Evolutionary conservation across 768 basidiomycete genomes (phyloP).

Genomic region (Mycena indigotica): DNA sequence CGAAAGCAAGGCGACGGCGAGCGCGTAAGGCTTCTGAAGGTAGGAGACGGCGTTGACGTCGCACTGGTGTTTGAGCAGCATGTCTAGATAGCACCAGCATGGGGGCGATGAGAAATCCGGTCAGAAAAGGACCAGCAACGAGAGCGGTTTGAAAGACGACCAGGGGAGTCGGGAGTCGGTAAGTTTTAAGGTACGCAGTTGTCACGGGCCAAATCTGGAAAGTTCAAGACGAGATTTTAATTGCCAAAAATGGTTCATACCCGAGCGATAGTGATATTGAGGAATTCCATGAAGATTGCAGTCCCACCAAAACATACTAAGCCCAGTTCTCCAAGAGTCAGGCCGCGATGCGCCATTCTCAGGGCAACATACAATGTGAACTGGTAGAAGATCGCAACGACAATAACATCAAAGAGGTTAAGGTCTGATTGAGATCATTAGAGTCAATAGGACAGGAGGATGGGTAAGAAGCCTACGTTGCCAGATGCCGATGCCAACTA

Average conservation of each 20-base stretch:
- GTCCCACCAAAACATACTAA: conserved; percentile 89
- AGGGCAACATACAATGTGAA: conserved; percentile 88
- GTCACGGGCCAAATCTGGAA: conserved; percentile 75
- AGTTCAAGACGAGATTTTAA: conserved; percentile 2
- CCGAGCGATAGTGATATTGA: conserved; percentile 80
- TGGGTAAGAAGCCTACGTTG: conserved; percentile 53
- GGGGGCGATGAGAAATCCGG: conserved; percentile 67
- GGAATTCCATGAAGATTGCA: conserved; percentile 80
- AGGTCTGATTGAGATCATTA: conserved; percentile 54
- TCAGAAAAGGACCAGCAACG: conserved; percentile 87
- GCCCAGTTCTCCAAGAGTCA: conserved; percentile 92
- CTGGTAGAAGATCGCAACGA: conserved; percentile 83
- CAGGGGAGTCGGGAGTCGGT: conserved; percentile 88
- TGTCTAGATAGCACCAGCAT: conserved; percentile 54
- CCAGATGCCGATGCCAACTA: conserved; percentile 59
- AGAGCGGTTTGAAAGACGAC: conserved; percentile 91
- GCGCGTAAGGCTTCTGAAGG: conserved; percentile 84
- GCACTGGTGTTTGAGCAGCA: conserved; percentile 67
- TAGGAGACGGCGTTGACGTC: conserved; percentile 50
- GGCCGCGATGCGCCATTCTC: conserved; percentile 89
- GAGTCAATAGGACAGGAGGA: conserved; percentile 2
- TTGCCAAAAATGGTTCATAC: conserved; percentile 45
- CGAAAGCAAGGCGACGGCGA: conserved; percentile 79
- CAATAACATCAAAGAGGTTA: conserved; percentile 70
- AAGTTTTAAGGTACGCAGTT: conserved; percentile 87